These are phyloP conservation scores for Penicillium lividum DNA, from an alignment of 495 filamentous ascomycete genomes.

Conservation along the genomic window DNA sequence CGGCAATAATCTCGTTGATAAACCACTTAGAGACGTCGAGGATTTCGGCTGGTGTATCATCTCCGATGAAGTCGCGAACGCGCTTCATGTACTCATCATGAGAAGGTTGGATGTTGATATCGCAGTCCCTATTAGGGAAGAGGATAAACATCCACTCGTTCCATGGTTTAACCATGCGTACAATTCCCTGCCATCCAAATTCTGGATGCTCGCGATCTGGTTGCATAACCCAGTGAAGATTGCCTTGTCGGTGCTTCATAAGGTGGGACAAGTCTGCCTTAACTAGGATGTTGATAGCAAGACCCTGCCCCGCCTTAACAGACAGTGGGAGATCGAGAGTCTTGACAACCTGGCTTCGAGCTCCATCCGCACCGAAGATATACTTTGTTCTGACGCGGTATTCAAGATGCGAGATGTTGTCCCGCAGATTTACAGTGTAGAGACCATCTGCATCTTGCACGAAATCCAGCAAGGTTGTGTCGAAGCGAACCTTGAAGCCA, in stretches of 20 bases:
- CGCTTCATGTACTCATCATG: constrained; percentile 26
- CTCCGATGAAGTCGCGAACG: constrained; percentile 45
- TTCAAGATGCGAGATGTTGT: constrained; percentile 32
- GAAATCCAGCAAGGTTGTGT: constrained; percentile 21
- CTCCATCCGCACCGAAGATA: constrained; percentile 55
- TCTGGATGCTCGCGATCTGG: constrained; percentile 34
- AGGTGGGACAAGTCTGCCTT: constrained; percentile 48
- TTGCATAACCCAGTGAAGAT: constrained; percentile 53
- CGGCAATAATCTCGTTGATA: constrained; percentile 50
- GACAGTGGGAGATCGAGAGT: constrained; percentile 42
- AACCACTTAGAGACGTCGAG: constrained; percentile 43
- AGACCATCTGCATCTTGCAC: constrained; percentile 10
- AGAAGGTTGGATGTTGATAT: constrained; percentile 31
- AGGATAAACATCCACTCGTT: constrained; percentile 50
- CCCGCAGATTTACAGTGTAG: constrained; percentile 22
- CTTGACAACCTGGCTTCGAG: constrained; percentile 42
- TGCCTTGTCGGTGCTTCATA: constrained; percentile 44
- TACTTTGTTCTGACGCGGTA: constrained; percentile 48
- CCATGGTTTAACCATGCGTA: constrained; percentile 51
- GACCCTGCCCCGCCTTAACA: constrained; percentile 34
- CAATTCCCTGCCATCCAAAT: too few relatives aligned
- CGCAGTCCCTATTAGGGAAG: constrained; percentile 17
- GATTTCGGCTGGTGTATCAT: constrained; percentile 42
- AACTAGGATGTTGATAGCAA: constrained; percentile 48
- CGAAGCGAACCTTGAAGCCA: constrained; percentile 40